Percentiles rank a stretch among this genome's conserved stretches.
phyloP scores from a whole-genome alignment of 106 monocot species.

The Posidonia australis region DNA sequence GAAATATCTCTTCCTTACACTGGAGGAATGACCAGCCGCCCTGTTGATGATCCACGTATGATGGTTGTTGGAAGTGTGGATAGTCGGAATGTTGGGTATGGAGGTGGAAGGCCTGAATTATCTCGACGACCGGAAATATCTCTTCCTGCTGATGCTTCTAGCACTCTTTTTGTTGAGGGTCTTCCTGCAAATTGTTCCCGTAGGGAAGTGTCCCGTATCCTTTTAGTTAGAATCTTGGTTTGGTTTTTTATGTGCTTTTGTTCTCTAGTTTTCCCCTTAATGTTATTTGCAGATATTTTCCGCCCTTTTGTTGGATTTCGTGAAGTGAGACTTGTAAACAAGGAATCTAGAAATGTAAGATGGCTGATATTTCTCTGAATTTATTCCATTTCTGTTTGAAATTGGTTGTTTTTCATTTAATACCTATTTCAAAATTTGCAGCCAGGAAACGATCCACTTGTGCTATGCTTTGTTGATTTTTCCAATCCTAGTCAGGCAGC shows the following conservation, averaged over 20 bases:
- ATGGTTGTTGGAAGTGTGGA: constrained; percentile 22
- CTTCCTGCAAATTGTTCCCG: constrained; percentile 27
- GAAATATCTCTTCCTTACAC: too few relatives aligned
- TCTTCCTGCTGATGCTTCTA: constrained; percentile 54
- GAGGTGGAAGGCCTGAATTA: constrained; percentile 31
- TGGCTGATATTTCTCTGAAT: not conserved
- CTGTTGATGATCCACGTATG: constrained; percentile 14
- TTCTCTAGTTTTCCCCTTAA: constrained; percentile 11
- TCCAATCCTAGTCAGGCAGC: constrained; percentile 30
- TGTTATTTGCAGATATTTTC: constrained; percentile 34
- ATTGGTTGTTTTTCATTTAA: not conserved
- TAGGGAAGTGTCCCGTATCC: constrained; percentile 39
- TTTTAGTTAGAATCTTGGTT: not conserved
- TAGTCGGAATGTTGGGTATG: constrained; percentile 22
- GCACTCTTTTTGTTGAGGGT: constrained; percentile 31
- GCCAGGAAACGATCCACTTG: constrained; percentile 42
- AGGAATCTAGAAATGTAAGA: constrained; percentile 48
- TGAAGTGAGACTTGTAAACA: constrained; percentile 53
- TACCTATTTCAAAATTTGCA: constrained; percentile 16
- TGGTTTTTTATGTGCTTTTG: not conserved
- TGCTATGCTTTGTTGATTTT: constrained; percentile 66
- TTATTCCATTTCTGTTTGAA: not conserved
- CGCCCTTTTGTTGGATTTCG: constrained; percentile 52
- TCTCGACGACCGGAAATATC: too few relatives aligned
- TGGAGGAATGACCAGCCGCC: constrained; percentile 8